Conservation (phyloP, 306 rosid genomes). For the Elaeagnus macrophylla region DNA sequence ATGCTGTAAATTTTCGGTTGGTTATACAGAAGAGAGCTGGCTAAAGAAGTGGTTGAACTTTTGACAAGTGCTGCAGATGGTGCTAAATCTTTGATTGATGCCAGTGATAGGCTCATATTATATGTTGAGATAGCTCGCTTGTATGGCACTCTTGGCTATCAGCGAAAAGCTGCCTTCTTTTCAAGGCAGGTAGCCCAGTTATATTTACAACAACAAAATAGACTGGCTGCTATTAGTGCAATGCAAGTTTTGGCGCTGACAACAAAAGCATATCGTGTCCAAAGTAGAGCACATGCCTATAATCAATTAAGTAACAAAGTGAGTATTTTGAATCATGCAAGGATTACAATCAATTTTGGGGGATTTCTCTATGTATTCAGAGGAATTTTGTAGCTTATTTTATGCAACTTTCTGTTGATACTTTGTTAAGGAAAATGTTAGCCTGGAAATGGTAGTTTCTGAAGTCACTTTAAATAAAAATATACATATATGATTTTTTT, state of each 20-base stretch:
- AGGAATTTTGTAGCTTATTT: background rate
- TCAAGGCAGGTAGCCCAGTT: constrained; percentile 95
- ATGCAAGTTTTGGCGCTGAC: constrained; percentile 98
- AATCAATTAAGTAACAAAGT: constrained; percentile 40
- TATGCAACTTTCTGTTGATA: background rate
- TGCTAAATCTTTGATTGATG: constrained; percentile 90
- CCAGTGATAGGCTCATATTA: constrained; percentile 79
- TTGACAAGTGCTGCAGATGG: constrained; percentile 94
- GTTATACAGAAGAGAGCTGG: constrained; percentile 69
- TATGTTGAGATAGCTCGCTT: constrained; percentile 94
- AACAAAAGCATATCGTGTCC: constrained; percentile 91
- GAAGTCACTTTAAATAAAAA: no score
- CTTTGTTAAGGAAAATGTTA: background rate
- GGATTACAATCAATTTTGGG: background rate
- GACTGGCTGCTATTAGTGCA: constrained; percentile 93
- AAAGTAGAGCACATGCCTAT: constrained; percentile 64
- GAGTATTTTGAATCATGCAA: constrained; percentile 27
- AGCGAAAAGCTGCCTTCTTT: constrained; percentile 94
- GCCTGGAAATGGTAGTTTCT: background rate
- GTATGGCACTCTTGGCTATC: constrained; percentile 86
- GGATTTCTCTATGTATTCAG: background rate
- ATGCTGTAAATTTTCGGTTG: background rate
- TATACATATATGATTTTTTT: no score
- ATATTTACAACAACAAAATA: constrained; percentile 88
- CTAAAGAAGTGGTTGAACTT: constrained; percentile 85